Base-by-base conservation (phyloP, 805 yeast species). In the Monosporozyma aerobia region DNA sequence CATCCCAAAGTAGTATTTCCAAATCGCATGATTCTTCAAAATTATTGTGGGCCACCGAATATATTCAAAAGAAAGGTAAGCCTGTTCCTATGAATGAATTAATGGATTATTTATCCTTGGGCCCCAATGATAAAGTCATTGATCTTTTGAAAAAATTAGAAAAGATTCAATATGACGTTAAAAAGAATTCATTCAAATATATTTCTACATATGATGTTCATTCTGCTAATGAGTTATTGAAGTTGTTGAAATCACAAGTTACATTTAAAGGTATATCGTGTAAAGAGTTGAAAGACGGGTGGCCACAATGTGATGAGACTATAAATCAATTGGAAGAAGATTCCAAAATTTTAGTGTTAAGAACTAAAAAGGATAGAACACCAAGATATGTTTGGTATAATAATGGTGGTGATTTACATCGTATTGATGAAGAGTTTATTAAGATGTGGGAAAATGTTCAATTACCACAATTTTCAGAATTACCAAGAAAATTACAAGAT, bases 381-480 rank as follows among this genome's bases (percentile, higher is more conserved):
- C 97, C 99, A n/a, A 75, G 96, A 57, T 79, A 85, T 54, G 87
- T 94, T 13, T 94, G 98, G 98, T 83, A 92, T 22, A 88, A 89
- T 61, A 76, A 73, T 58, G 96, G 95, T 30, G 87, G 90, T 11
- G 82, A 84, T 44, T 71, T 85, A 56, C 62, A 69, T 27, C 61
- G 68, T 9, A 79, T 92, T 33, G 96, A 90, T 58, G 83, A 81
- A 13, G 96, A 88, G 59, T 94, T 90, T 67, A 83, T 83, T 44
- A 77, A 74, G 44, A 79, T 85, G 78, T 94, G 99, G 99, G 77
- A 77, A 53, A 72, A 73, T 39, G 84, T 88, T 16, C 82, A 82
- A 61, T 76, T 92, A 33, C 99, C 99, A 2, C 83, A 84, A 32
- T 81, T 83, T 30, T 85, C 86, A 50, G 95, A 85, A 52, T 74